Percentiles rank a stretch among this genome's conserved stretches.
Evolutionary conservation across 2,329 filamentous ascomycete species (phyloP).

Genomic region (Niveomyces coronatus): DNA sequence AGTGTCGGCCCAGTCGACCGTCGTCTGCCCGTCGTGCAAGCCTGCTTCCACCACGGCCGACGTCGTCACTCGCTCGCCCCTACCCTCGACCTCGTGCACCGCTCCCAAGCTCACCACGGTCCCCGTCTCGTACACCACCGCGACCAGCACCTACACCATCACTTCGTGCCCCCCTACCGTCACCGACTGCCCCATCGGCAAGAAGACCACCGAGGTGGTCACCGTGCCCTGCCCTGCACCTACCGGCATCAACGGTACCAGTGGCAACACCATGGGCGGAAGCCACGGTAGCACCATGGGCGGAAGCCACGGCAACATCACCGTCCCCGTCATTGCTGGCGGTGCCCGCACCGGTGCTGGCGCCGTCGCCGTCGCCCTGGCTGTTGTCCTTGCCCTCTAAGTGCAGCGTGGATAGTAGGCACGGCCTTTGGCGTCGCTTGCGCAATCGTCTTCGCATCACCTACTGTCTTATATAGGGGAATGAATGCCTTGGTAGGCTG

Average conservation of each 20-base stretch:
- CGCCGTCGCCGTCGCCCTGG: not conserved
- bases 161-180: constrained; percentile 11
- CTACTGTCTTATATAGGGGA: too few species aligned
- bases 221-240: not conserved
- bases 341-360: not conserved
- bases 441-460: too few species aligned
- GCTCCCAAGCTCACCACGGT: constrained; percentile 9
- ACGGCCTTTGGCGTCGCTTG: too few species aligned
- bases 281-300: not conserved
- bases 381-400: too few species aligned
- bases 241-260: not conserved
- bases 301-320: not conserved
- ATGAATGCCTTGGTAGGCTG: too few species aligned
- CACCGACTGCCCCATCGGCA: constrained; percentile 12
- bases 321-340: not conserved
- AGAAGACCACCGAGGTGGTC: constrained; percentile 9
- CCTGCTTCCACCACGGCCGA: constrained; percentile 10
- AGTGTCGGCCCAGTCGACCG: too few species aligned
- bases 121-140: not conserved
- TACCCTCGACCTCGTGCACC: constrained; percentile 10
- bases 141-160: constrained; percentile 11
- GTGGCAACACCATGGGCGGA: not conserved
- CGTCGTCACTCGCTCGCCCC: constrained; percentile 10
- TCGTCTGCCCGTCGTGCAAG: constrained; percentile 9
- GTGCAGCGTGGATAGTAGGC: too few species aligned